Evolutionary conservation across 2,329 filamentous ascomycete genomes (phyloP), one percentile per base, ranked within the genome.

Genomic region (Triangularia verruculosa): DNA sequence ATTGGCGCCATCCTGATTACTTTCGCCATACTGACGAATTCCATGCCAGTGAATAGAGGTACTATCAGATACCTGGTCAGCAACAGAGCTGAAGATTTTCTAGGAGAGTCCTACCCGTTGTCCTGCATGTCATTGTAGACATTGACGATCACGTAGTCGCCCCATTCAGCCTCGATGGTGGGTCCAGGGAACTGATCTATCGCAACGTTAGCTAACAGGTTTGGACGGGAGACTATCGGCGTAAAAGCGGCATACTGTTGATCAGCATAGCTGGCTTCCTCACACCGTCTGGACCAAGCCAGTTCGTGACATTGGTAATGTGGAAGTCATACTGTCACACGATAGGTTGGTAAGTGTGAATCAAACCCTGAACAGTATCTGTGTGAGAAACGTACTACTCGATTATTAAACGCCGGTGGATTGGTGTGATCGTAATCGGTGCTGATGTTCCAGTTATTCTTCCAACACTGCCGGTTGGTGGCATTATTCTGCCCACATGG

Each of bases 1-100:
- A 58, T 76, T 76, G n/a, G 76, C 78, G 47, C 80, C 80, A 63
- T 83, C 80, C 30, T 77, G 72, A 25, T 76, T 72, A 63, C 76
- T 78, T 54, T 75, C 77, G 64, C 78, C 73, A 17, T 77, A 74
- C 68, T 82, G 78, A 4, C 80, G 74, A 12, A 82, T 71, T 20
- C 80, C 80, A 61, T 83, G 80, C 79, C 79, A 82, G 66, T 82
- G 80, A 30, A 82, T 73, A 0, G 78, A 76, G 1, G 78, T 79
- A 24, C 75, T 74, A 43, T 5, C 4, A n/a, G n/a, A n/a, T n/a
- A n/a, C 11, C 17, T 20, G n/a, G 39, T 47, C 39, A 47, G 39
- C n/a, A 47, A 22, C n/a, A n/a, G n/a, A 25, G 27, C 24, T 15
- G 30, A 32, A 28, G 9, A n/a, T n/a, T n/a, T n/a, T n/a, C n/a